Evolutionary conservation across 257 asterid species (phyloP).

Genomic region (Haberlea rhodopensis): DNA sequence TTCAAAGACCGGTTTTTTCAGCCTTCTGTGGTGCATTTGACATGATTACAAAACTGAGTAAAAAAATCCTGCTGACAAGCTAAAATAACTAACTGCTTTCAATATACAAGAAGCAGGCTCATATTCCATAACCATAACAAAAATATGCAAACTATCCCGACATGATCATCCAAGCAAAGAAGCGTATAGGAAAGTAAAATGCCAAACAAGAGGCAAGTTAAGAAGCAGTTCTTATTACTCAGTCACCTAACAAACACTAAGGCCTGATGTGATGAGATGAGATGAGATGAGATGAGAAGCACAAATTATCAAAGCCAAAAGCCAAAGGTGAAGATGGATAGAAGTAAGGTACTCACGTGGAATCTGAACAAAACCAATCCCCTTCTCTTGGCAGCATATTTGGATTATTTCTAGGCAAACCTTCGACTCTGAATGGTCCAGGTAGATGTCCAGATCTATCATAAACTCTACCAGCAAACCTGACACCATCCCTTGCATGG

Average conservation of each 20-base stretch:
- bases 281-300: not conserved
- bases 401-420: constrained; percentile 67
- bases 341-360: constrained; percentile 48
- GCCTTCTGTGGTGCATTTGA: not conserved
- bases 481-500: constrained; percentile 54
- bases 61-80: not conserved
- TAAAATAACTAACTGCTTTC: not conserved
- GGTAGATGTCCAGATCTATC: constrained; percentile 58
- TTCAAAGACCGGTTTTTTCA: constrained; percentile 1
- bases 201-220: not conserved
- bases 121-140: not conserved
- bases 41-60: not conserved
- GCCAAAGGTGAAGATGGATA: constrained; percentile 12
- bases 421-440: constrained; percentile 56
- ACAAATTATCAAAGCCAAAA: constrained; percentile 14
- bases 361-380: constrained; percentile 90
- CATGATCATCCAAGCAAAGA: not conserved
- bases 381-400: constrained; percentile 91
- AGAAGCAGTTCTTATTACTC: not conserved
- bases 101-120: not conserved
- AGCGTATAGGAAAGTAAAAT: not conserved
- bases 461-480: constrained; percentile 60
- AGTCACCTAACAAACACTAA: not conserved
- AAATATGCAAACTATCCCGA: not conserved
- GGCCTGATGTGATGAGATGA: constrained; percentile 12